phyloP scores from a whole-genome alignment of 768 basidiomycete genomes.

The Amanita molliuscula region DNA sequence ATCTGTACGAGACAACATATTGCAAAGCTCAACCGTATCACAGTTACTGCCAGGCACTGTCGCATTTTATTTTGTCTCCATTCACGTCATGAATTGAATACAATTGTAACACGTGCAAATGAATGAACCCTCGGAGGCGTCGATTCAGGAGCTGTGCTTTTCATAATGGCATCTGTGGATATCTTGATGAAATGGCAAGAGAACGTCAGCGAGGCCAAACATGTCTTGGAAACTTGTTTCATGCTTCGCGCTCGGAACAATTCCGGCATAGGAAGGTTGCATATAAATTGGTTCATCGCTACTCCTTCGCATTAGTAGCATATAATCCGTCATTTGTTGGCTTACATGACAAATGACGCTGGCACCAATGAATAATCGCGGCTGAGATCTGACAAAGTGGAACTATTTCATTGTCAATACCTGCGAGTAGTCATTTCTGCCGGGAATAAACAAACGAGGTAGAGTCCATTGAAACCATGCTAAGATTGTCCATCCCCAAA shows the following conservation, averaged over 20 bases:
- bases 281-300: neutral
- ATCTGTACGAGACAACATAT: too few relatives aligned
- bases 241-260: neutral
- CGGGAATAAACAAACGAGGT: conserved; percentile 1
- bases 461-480: neutral
- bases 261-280: neutral
- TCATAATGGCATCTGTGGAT: neutral
- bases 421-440: neutral
- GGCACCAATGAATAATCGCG: neutral
- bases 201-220: neutral
- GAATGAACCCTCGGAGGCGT: neutral
- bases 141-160: neutral
- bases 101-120: neutral
- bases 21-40: neutral
- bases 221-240: neutral
- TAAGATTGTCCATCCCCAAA: neutral
- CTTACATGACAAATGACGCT: neutral
- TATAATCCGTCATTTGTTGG: neutral
- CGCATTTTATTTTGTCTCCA: neutral
- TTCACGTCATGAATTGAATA: neutral
- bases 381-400: neutral
- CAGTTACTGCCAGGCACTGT: neutral
- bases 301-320: neutral
- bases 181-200: conserved; percentile 2
- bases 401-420: neutral